Base-by-base conservation (phyloP, 1,139 yeast species). In the Pichia kudriavzevii region DNA sequence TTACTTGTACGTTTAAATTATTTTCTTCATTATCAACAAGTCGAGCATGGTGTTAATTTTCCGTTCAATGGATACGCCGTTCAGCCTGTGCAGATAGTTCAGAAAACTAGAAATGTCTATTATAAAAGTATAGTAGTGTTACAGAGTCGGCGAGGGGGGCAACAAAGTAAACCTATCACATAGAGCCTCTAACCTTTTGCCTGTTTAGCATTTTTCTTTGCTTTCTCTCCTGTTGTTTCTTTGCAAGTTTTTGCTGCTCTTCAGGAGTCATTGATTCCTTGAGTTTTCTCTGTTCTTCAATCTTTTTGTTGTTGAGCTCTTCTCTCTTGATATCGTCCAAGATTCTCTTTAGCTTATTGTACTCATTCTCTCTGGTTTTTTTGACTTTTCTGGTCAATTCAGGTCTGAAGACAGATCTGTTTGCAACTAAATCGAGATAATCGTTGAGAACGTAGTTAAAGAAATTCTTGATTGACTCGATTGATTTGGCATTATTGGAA, bases 331-430 rank as follows among this genome's bases (percentile, higher is more conserved):
- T 61, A 17, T 70, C 76, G 36, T 83, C 94, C 42, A 69, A 60
- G 22, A 64, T 53, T 59, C 73, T 79, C 45, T 66, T 64, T 45
- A 80, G 61, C 63, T 79, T 80, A 42, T 67, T 59, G 36, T 70
- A 52, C 59, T 80, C 94, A 13, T 59, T 66, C 53, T 87, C 94
- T 61, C 94, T 77, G 32, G 69, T 62, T 50, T 65, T 78, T 55
- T 70, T 75, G 42, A 85, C 69, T 64, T 83, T 88, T 59, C 75
- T 80, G 46, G 76, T 62, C 39, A 88, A 69, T 56, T 87, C 96
- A 15, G 83, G 67, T 60, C 61, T 72, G 57, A 72, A 70, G 11
- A 66, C 55, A 45, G 63, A 69, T 41, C 58, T 58, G 14, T 56
- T 42, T 26, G 45, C 47, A 21, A 54, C 41, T 14, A 37, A 44